A percentile compares a stretch with the other conserved stretches of the same genome.
Conservation (phyloP, 805 yeast genomes). For the Schwanniomyces occidentalis region DNA sequence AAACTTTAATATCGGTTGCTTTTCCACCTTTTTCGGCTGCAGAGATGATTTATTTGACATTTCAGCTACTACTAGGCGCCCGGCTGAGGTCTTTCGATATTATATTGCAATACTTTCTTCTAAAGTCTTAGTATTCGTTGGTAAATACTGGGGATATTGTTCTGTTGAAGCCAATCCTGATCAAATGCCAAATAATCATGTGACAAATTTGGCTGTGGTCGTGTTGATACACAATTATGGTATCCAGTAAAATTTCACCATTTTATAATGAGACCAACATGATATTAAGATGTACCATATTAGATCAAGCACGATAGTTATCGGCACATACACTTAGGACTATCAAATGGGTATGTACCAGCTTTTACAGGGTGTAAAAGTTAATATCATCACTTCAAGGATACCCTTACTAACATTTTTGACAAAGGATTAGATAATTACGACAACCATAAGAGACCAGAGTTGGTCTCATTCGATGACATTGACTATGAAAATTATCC, state of each 20-base stretch:
- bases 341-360: slow-evolving; percentile 19
- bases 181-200: not conserved
- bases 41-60: too few relatives aligned
- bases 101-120: too few relatives aligned
- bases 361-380: not conserved
- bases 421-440: slow-evolving; percentile 30
- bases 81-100: too few relatives aligned
- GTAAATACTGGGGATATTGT: too few relatives aligned
- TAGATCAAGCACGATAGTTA: slow-evolving; percentile 1
- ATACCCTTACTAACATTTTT: slow-evolving; percentile 5
- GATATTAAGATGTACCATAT: not conserved
- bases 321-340: not conserved
- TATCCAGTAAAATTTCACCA: slow-evolving; percentile 11
- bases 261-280: slow-evolving; percentile 5
- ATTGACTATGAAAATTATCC: slow-evolving; percentile 69
- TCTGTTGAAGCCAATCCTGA: too few relatives aligned
- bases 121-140: too few relatives aligned
- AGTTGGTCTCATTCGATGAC: slow-evolving; percentile 78
- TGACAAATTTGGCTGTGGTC: slow-evolving; percentile 1
- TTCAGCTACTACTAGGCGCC: too few relatives aligned
- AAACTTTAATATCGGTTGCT: slow-evolving; percentile 25
- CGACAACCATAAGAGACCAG: slow-evolving; percentile 54
- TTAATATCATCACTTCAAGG: too few relatives aligned
- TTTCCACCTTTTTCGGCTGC: not conserved
- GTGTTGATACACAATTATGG: slow-evolving; percentile 1